These are phyloP conservation scores for Metschnikowia anglica DNA, from an alignment of 805 yeast genomes.

Conservation along the genomic window DNA sequence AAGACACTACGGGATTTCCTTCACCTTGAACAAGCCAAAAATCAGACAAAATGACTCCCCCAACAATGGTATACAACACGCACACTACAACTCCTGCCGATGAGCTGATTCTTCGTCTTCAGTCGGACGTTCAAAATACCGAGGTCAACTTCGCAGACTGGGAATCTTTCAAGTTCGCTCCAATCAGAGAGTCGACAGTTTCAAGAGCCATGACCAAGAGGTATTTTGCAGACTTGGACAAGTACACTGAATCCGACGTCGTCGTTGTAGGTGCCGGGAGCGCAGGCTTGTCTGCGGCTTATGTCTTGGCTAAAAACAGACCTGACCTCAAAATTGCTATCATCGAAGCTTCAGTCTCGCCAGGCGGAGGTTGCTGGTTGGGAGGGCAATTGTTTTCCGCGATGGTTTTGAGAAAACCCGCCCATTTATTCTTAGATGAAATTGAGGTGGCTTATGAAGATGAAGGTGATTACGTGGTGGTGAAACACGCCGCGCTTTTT, in stretches of 20 bases:
- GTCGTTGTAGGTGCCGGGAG: conserved; percentile 80
- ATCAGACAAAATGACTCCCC: conserved; percentile 9
- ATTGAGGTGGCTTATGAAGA: conserved; percentile 68
- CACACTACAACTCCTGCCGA: conserved; percentile 19
- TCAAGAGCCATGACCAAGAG: conserved; percentile 79
- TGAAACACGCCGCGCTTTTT: conserved; percentile 77
- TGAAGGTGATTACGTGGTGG: conserved; percentile 78
- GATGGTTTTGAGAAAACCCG: conserved; percentile 78
- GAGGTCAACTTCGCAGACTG: conserved; percentile 51
- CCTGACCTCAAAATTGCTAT: conserved; percentile 75
- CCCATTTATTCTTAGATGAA: conserved; percentile 65
- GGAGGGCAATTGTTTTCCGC: conserved; percentile 78
- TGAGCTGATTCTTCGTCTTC: conserved; percentile 10
- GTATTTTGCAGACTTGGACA: conserved; percentile 70
- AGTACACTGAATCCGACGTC: conserved; percentile 71
- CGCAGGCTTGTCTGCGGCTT: conserved; percentile 76
- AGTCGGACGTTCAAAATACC: conserved; percentile 23
- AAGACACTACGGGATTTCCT: background rate
- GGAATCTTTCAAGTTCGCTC: conserved; percentile 66
- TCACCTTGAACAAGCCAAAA: background rate
- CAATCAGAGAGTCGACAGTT: conserved; percentile 75
- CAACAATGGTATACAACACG: conserved; percentile 18
- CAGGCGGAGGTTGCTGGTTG: conserved; percentile 80
- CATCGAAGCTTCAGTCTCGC: conserved; percentile 71
- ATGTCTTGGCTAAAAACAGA: conserved; percentile 65